Evolutionary conservation across 768 basidiomycete genomes (phyloP).

Genomic region (Lactarius sp.): DNA sequence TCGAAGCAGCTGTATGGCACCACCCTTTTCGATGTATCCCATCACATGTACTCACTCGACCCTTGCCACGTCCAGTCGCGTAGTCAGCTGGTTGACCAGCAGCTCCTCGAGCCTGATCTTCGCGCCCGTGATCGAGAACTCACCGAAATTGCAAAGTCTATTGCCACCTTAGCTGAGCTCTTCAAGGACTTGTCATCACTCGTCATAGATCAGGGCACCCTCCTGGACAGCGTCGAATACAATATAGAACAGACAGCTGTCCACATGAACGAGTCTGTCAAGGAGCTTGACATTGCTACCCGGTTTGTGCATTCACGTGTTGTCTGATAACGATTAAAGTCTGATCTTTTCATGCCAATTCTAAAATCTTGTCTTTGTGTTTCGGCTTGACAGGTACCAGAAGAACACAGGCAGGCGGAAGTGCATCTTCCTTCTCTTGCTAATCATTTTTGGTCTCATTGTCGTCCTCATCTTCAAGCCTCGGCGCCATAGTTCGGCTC

Average conservation of each 20-base stretch:
- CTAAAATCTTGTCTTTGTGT: neutral
- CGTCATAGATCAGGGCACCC: constrained; percentile 96
- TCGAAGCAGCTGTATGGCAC: constrained; percentile 67
- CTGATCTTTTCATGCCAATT: constrained; percentile 10
- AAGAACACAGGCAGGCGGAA: constrained; percentile 88
- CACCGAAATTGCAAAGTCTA: constrained; percentile 86
- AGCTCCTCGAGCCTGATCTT: constrained; percentile 39
- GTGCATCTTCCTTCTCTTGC: constrained; percentile 86
- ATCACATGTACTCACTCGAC: constrained; percentile 8
- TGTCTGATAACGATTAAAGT: constrained; percentile 14
- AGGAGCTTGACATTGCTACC: constrained; percentile 78
- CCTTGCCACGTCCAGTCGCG: constrained; percentile 34
- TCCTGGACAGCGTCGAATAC: constrained; percentile 94
- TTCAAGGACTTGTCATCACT: constrained; percentile 93
- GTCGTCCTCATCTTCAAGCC: constrained; percentile 93
- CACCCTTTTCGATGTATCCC: constrained; percentile 1
- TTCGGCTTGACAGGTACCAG: constrained; percentile 63
- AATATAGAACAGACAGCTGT: constrained; percentile 91
- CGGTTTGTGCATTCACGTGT: constrained; percentile 44
- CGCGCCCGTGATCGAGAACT: constrained; percentile 63
- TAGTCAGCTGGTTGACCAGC: constrained; percentile 30
- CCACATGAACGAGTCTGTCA: constrained; percentile 76
- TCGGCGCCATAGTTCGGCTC: constrained; percentile 43
- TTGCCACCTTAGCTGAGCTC: constrained; percentile 85
- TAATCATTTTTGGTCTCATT: constrained; percentile 85